Base-by-base conservation (phyloP, 345 rosid genomes). In the Hypericum androsaemum region DNA sequence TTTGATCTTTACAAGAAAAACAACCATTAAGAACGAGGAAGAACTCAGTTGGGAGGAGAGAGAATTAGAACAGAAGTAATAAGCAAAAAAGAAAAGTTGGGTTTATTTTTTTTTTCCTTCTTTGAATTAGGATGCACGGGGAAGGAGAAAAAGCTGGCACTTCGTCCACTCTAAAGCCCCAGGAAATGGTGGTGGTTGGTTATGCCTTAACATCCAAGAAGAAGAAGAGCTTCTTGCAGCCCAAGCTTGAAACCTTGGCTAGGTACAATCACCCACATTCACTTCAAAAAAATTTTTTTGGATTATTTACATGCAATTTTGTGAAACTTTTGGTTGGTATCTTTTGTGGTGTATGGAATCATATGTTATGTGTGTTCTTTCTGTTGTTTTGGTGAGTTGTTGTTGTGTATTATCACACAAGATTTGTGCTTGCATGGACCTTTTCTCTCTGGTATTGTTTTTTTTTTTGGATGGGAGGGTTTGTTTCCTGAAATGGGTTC, bases 121-220 rank as follows among this genome's bases (percentile, higher is more conserved):
- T n/a, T n/a, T 22, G 32, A 22, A 22, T 22, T 87, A 64, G 78
- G 82, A 52, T 82, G 59, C 60, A 74, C 58, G 70, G 76, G 62
- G 62, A 78, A 63, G 37, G 78, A 57, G 6, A 71, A 55, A 6
- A 75, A 65, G 11, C 59, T 41, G 12, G 43, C 47, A 57, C 32
- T 22, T 22, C 32, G 32, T 32, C 55, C 2, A 13, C 44, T 7
- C 75, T 46, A 1, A 70, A 51, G 60, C 68, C 60, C 8, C 77
- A 70, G 56, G 68, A 57, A 56, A 70, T 71, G 56, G 81, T 81
- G 43, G 64, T 66, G 40, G 95, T 89, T 14, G 97, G 97, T 12
- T 83, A 89, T 57, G 95, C 97, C 64, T 79, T 89, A 62, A 89
- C 94, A 46, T 66, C 80, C 6, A 89, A 89, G 88, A 89, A 89